Evolutionary conservation across 805 yeast species (phyloP).

Genomic region (Wickerhamiella bombiphila): DNA sequence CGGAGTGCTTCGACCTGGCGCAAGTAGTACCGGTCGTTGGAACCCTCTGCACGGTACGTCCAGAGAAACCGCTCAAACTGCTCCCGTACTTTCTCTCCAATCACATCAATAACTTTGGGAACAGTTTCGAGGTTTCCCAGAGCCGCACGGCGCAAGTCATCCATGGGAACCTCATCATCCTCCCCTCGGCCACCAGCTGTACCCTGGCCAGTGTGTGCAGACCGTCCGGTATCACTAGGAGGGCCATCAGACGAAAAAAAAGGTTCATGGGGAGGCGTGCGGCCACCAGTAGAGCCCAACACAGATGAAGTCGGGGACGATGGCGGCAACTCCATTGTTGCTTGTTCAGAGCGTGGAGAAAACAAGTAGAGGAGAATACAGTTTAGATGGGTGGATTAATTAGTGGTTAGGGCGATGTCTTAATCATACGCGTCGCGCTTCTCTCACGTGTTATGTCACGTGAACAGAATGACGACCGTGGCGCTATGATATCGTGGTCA

Average conservation of each 20-base stretch:
- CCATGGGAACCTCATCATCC: slow-evolving; percentile 8
- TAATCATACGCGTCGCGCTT: background rate
- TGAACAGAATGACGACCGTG: too few relatives aligned
- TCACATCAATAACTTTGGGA: slow-evolving; percentile 75
- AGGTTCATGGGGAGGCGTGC: background rate
- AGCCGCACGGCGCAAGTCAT: slow-evolving; percentile 14
- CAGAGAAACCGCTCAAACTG: slow-evolving; percentile 75
- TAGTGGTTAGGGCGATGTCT: background rate
- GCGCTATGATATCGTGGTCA: too few relatives aligned
- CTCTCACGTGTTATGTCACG: too few relatives aligned
- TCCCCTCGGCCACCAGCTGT: background rate
- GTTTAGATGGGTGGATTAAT: background rate
- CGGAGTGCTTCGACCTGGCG: slow-evolving; percentile 74
- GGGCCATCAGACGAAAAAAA: background rate
- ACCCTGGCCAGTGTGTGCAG: too few relatives aligned
- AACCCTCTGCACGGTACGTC: slow-evolving; percentile 35
- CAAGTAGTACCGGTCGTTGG: slow-evolving; percentile 40
- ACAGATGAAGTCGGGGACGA: slow-evolving; percentile 12
- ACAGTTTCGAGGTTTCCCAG: slow-evolving; percentile 26
- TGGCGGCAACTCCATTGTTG: slow-evolving; percentile 6
- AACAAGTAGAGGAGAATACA: background rate
- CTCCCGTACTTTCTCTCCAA: slow-evolving; percentile 89
- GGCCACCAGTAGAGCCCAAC: slow-evolving; percentile 2
- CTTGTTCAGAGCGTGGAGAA: background rate
- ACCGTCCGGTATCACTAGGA: background rate